Base-by-base conservation (phyloP, 306 rosid species). In the Prunus mume region DNA sequence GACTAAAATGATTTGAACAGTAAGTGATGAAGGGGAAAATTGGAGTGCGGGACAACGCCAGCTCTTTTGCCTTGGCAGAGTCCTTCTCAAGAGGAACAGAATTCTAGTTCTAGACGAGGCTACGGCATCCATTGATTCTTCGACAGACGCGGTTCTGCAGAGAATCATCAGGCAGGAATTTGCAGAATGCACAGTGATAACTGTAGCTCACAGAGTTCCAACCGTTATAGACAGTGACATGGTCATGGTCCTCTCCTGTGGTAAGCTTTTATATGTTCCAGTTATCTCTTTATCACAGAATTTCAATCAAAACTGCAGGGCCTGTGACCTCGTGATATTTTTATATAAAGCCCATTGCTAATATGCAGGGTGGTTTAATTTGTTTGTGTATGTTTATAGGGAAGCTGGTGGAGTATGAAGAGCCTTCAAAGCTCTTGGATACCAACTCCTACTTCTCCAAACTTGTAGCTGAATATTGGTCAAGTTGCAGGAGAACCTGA, bases 81-180 rank as follows among this genome's bases (percentile, higher is more conserved):
- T 93, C 28, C 84, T 93, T 6, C 91, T 90, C 5, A 90, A 81
- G 72, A 85, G 90, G 75, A 93, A 81, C 76, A 81, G 71, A 88
- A 88, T 91, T 79, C 91, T 93, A 41, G 90, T 93, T 57, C 83
- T 90, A 0, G 98, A 93, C 76, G 98, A 91, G 80, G 98, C 96
- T 47, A 93, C 96, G 5, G 96, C 94, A 10, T 93, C 93, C 56
- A 86, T 91, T 52, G 98, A 93, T 65, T 85, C 95, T 19, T 82
- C 91, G 45, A 91, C 96, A 4, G 96, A 93, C 67, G 90, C 84
- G 11, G 64, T 84, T 76, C 75, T 91, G 19, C 96, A 89, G 63
- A 61, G 49, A 85, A 78, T 91, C 74, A 93, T 93, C 65, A 82
- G 89, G 81, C 78, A 84, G 71, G 94, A 93, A 75, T 90, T 93